Conservation (phyloP, 257 asterid species). For the Ballota nigra region DNA sequence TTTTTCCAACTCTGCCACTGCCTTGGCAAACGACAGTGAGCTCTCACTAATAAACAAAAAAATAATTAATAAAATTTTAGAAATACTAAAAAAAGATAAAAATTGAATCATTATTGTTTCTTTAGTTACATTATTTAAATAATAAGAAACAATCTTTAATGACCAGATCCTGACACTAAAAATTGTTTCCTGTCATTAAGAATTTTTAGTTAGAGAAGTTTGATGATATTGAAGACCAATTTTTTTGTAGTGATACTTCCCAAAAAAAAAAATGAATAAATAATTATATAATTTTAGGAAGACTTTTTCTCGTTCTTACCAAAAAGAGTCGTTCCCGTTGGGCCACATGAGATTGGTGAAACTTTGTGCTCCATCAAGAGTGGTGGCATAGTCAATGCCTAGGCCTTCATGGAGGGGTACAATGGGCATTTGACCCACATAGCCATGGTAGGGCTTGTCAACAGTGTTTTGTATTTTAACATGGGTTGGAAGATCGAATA, state of each 20-base stretch:
- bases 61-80: background rate
- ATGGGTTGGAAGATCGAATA: constrained; percentile 54
- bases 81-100: background rate
- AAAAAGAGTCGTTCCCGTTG: constrained; percentile 44
- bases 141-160: too few relatives aligned
- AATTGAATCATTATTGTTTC: too few relatives aligned
- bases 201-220: too few relatives aligned
- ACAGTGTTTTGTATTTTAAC: constrained; percentile 44
- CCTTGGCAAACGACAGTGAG: constrained; percentile 44
- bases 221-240: too few relatives aligned
- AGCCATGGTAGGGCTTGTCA: constrained; percentile 79
- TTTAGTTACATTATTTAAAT: too few relatives aligned
- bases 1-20: constrained; percentile 53
- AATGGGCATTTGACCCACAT: constrained; percentile 66
- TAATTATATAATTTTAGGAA: too few relatives aligned
- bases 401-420: constrained; percentile 74
- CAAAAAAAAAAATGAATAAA: background rate
- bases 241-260: too few relatives aligned
- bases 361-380: constrained; percentile 46
- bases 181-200: too few relatives aligned
- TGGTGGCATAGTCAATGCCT: constrained; percentile 71
- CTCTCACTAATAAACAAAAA: constrained; percentile 43
- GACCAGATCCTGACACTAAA: too few relatives aligned
- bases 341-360: constrained; percentile 80
- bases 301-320: too few relatives aligned